Base-by-base conservation (phyloP, 1,284 basidiomycete genomes). In the Cryptococcus hybrid region DNA sequence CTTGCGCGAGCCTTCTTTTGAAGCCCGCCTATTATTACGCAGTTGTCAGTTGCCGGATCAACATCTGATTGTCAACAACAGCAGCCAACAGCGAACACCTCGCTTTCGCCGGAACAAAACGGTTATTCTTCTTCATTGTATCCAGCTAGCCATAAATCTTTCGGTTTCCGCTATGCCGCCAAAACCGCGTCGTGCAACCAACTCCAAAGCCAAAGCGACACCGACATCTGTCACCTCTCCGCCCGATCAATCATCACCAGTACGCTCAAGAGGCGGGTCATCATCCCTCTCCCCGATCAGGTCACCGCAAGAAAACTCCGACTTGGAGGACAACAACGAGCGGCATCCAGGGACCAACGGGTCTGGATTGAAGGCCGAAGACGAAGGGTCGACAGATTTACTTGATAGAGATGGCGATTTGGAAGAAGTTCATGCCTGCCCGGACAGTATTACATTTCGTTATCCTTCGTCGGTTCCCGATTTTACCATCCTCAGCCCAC, bases 381-480 rank as follows among this genome's bases (percentile, higher is more conserved):
- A 48, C n/a, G 37, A 42, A 15, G 30, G 34, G 12, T 35, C 37
- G 12, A 51, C 51, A 37, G 48, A 35, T 7, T 39, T 51, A 9
- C 37, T 37, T 7, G 51, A 59, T 15, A 49, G 38, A 24, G 51
- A 48, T 35, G 52, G 38, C 34, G 44, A 56, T 3, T 24, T 4
- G 7, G 44, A 54, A 43, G 24, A 39, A 7, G 57, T 48, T 35
- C 7, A 46, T 35, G 49, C 46, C 2, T 63, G 58, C 44, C 56
- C 61, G 2, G 42, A 57, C 13, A 37, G 34, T 2, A 36, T 63
- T 8, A 54, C 48, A 39, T 71, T 68, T 54, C 56, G 64, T 18
- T 75, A 75, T 52, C 74, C 75, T 0, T 57, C 63, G 1, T 56
- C 74, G 13, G 66, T 68, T 2, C 52, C 61, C 34, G 68, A 74